phyloP scores from a whole-genome alignment of 2,329 filamentous ascomycete genomes.

The Fusarium sp. region DNA sequence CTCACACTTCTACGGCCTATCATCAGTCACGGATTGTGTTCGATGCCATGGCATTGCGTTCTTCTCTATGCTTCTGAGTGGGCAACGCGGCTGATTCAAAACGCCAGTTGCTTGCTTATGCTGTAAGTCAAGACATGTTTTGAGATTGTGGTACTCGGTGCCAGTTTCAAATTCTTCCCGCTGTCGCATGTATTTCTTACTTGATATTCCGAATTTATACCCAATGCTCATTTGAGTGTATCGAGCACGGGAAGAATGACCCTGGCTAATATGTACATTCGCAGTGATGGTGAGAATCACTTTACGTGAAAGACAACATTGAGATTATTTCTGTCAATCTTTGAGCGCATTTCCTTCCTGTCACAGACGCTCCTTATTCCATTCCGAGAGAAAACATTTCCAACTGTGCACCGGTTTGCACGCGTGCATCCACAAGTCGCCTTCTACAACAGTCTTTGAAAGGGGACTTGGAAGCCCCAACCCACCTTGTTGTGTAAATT shows the following conservation, averaged over 20 bases:
- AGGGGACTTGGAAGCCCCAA: neutral
- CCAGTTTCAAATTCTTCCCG: slow-evolving; percentile 20
- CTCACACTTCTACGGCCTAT: slow-evolving; percentile 7
- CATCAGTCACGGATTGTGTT: slow-evolving; percentile 9
- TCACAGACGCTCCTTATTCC: neutral
- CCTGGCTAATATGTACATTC: neutral
- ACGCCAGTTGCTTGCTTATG: slow-evolving; percentile 20
- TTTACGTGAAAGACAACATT: neutral
- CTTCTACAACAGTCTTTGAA: neutral
- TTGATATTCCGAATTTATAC: neutral
- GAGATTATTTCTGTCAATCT: slow-evolving; percentile 5
- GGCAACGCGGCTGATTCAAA: slow-evolving; percentile 24
- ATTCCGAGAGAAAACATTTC: slow-evolving; percentile 1
- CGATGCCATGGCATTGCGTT: slow-evolving; percentile 36
- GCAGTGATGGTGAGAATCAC: slow-evolving; percentile 14
- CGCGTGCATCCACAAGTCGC: neutral
- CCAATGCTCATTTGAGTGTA: neutral
- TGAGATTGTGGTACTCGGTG: slow-evolving; percentile 11
- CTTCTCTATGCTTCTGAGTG: slow-evolving; percentile 23
- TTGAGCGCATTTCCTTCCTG: neutral
- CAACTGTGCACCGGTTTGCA: slow-evolving; percentile 32
- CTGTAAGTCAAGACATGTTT: slow-evolving; percentile 35
- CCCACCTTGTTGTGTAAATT: neutral
- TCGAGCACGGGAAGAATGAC: neutral
- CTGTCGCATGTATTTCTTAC: neutral